Conservation (phyloP, 2,329 filamentous ascomycete species). For the Trichophaea hybrida region DNA sequence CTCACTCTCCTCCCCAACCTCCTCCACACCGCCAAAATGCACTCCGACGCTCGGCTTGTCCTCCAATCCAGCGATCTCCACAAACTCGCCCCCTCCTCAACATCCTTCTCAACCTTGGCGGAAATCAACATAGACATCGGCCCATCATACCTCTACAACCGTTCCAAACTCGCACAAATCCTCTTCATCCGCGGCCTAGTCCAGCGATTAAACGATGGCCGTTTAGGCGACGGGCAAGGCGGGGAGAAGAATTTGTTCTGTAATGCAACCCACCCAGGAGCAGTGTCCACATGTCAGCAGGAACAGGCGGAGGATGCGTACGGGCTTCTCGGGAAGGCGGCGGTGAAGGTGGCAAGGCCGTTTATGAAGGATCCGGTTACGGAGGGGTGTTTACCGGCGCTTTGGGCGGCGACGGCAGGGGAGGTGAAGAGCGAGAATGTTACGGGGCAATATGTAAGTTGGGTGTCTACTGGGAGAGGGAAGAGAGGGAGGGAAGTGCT, state of each 20-base stretch:
- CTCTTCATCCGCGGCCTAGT: slow-evolving; percentile 35
- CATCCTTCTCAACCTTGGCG: slow-evolving; percentile 34
- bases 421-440: slow-evolving; percentile 35
- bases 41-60: slow-evolving; percentile 35
- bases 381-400: slow-evolving; percentile 35
- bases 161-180: slow-evolving; percentile 39
- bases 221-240: slow-evolving; percentile 30
- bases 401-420: slow-evolving; percentile 37
- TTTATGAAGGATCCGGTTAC: slow-evolving; percentile 40
- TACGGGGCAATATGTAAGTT: slow-evolving; percentile 33
- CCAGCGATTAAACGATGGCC: slow-evolving; percentile 31
- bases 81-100: slow-evolving; percentile 30
- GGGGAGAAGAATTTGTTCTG: slow-evolving; percentile 30
- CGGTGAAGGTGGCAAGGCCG: slow-evolving; percentile 32
- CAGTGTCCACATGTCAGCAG: slow-evolving; percentile 31
- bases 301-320: slow-evolving; percentile 39
- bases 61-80: slow-evolving; percentile 40
- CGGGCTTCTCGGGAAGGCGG: slow-evolving; percentile 35
- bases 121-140: slow-evolving; percentile 40
- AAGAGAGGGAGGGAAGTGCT: background rate
- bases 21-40: slow-evolving; percentile 30
- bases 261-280: slow-evolving; percentile 39
- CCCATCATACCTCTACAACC: slow-evolving; percentile 36
- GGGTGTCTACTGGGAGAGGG: background rate
- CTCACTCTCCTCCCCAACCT: slow-evolving; percentile 36